Conservation (phyloP, 2,329 filamentous ascomycete genomes). For the Fusarium gaditjirri region DNA sequence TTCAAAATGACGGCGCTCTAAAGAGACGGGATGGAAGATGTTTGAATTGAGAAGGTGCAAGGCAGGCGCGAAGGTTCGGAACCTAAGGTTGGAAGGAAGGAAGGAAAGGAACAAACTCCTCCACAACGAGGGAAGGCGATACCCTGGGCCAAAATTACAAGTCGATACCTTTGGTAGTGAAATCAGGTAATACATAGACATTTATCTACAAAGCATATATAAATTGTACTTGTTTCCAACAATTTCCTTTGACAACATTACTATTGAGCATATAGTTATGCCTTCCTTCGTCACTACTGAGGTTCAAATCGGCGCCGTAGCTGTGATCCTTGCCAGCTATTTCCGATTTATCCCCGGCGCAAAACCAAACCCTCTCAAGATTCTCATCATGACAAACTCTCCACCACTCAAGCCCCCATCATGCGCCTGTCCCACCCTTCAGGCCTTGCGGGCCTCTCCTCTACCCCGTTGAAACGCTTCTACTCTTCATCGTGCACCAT, state of each 20-base stretch:
- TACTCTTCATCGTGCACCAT: conserved; percentile 46
- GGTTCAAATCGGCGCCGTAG: not conserved
- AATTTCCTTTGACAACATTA: not conserved
- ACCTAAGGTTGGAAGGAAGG: not conserved
- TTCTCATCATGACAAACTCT: conserved; percentile 29
- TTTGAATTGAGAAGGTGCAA: conserved; percentile 15
- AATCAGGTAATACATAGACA: conserved; percentile 29
- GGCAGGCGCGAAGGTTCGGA: not conserved
- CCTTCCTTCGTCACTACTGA: not conserved
- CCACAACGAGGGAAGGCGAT: conserved; percentile 43
- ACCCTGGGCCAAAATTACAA: conserved; percentile 36
- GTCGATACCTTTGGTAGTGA: conserved; percentile 10
- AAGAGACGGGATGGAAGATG: not conserved
- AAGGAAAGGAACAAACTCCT: conserved; percentile 31
- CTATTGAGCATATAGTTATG: no score
- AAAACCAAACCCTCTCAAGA: conserved; percentile 31
- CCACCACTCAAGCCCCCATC: not conserved
- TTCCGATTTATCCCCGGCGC: conserved; percentile 42
- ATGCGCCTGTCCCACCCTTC: conserved; percentile 29
- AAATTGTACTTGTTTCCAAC: not conserved
- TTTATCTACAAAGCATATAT: not conserved
- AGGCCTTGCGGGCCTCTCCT: not conserved
- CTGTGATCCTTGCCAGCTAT: not conserved
- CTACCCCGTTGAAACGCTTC: conserved; percentile 2
- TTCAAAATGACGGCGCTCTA: conserved; percentile 14